Percentiles rank a stretch among this genome's conserved stretches.
Evolutionary conservation across 78 protist species (phyloP).

Genomic region (Guillardia theta): DNA sequence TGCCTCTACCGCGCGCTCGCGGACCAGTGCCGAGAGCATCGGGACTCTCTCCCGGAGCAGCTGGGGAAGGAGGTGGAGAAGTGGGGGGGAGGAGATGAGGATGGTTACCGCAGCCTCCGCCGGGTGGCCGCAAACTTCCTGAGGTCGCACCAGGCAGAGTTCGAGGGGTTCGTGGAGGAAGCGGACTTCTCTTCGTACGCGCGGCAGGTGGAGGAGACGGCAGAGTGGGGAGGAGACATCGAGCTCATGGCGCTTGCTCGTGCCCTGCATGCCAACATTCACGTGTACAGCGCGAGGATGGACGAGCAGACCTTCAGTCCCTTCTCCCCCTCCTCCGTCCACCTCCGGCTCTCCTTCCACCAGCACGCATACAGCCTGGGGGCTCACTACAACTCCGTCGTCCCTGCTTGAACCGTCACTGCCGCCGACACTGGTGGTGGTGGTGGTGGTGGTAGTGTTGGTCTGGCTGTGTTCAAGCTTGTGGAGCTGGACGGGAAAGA

Average conservation of each 20-base stretch:
- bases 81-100: neutral
- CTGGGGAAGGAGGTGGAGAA: neutral
- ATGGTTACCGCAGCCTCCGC: neutral
- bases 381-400: neutral
- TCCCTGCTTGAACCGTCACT: neutral
- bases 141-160: neutral
- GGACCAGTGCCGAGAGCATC: neutral
- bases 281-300: neutral
- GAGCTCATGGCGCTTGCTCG: neutral
- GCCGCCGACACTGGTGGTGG: too few relatives aligned
- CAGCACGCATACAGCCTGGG: neutral
- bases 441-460: too few relatives aligned
- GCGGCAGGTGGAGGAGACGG: neutral
- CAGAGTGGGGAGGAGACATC: constrained; percentile 7
- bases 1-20: neutral
- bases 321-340: neutral
- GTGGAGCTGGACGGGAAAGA: too few relatives aligned
- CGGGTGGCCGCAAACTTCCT: neutral
- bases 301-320: neutral
- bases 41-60: neutral
- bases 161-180: neutral
- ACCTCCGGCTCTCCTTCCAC: neutral
- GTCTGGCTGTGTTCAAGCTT: too few relatives aligned
- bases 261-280: neutral
- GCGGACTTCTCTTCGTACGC: neutral